phyloP scores from a whole-genome alignment of 495 filamentous ascomycete species.

The Filosporella fistucella region DNA sequence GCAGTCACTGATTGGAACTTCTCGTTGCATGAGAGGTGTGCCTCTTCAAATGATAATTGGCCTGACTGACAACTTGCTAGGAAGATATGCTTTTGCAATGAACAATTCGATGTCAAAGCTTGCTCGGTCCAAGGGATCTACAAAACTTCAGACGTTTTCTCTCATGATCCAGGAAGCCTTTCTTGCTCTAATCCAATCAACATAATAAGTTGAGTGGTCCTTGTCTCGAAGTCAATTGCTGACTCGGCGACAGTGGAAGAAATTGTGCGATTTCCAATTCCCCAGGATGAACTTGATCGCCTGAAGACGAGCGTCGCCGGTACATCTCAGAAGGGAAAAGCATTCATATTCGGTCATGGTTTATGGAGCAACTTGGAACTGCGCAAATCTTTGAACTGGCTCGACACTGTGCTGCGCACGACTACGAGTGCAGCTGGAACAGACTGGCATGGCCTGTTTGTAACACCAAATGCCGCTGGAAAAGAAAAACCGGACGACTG shows the following conservation, averaged over 20 bases:
- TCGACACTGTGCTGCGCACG: conserved; percentile 34
- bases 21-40: conserved; percentile 39
- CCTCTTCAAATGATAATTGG: neutral
- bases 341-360: conserved; percentile 47
- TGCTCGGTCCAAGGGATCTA: conserved; percentile 51
- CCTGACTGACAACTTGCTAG: conserved; percentile 24
- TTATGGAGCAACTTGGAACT: conserved; percentile 48
- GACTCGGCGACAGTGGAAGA: conserved; percentile 35
- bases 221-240: neutral
- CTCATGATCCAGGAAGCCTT: conserved; percentile 39
- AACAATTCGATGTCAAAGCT: conserved; percentile 47
- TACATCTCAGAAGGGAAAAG: conserved; percentile 34
- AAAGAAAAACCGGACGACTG: conserved; percentile 49
- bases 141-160: conserved; percentile 43
- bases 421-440: conserved; percentile 20
- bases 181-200: conserved; percentile 36
- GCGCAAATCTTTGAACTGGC: conserved; percentile 38
- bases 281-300: conserved; percentile 37
- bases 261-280: conserved; percentile 43
- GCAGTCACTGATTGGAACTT: conserved; percentile 54
- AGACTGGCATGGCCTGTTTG: conserved; percentile 37
- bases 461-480: conserved; percentile 49
- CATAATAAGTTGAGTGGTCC: conserved; percentile 33
- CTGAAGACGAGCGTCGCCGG: conserved; percentile 31
- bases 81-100: conserved; percentile 46